These are phyloP conservation scores for Elaeis oleifera DNA, from an alignment of 202 grass and related monocot genomes.

Conservation along the genomic window DNA sequence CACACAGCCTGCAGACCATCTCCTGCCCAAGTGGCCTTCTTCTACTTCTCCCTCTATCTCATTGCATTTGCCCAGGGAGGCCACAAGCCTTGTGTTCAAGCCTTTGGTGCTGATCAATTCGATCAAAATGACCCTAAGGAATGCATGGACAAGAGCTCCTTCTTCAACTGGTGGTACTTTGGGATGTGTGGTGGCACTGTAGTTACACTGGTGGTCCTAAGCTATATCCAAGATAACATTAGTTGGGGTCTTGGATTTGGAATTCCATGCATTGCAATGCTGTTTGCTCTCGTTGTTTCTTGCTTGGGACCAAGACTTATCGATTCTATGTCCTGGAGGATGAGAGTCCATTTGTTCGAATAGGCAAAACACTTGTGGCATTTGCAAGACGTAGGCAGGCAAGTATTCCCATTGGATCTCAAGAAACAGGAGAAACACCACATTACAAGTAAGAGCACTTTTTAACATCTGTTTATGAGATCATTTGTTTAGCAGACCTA, in stretches of 20 bases:
- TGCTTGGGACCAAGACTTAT: constrained; percentile 37
- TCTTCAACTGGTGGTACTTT: constrained; percentile 80
- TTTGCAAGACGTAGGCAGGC: background rate
- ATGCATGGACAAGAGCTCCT: constrained; percentile 28
- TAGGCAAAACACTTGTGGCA: constrained; percentile 7
- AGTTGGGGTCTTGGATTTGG: constrained; percentile 48
- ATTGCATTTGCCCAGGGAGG: constrained; percentile 31
- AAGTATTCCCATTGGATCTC: background rate
- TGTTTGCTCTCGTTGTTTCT: constrained; percentile 19
- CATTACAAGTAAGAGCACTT: no score
- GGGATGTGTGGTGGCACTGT: constrained; percentile 25
- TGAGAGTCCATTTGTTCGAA: constrained; percentile 20
- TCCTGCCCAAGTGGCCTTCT: constrained; percentile 24
- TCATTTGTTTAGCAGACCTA: no score
- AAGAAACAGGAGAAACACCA: background rate
- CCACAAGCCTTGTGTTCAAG: constrained; percentile 37
- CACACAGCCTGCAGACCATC: constrained; percentile 14
- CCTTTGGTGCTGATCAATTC: constrained; percentile 44
- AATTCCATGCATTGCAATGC: constrained; percentile 28
- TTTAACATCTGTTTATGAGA: no score
- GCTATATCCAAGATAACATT: constrained; percentile 49
- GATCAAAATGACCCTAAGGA: constrained; percentile 34
- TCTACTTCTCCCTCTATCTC: constrained; percentile 44
- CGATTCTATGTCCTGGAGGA: constrained; percentile 20
- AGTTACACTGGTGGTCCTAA: constrained; percentile 14